Base-by-base conservation (phyloP, 176 grass and related monocot species). In the Juncus inflexus region DNA sequence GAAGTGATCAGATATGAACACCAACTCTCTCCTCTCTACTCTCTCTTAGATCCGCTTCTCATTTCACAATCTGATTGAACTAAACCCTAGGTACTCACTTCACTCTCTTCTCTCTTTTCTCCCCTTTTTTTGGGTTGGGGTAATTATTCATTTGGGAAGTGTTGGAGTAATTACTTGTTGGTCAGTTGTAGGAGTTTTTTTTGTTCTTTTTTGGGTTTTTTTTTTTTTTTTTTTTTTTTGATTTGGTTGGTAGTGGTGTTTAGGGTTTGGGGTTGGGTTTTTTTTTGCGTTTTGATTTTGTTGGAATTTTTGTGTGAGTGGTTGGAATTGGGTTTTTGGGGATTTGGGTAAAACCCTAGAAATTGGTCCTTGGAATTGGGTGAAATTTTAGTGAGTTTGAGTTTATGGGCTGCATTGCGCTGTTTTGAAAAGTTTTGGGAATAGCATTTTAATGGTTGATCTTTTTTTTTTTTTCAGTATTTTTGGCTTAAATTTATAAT, bases 261-360 rank as follows among this genome's bases (percentile, higher is more conserved):
- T 47, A 12, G 35, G 67, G 12, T 42, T 58, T 12, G 8, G 36
- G 40, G 0, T 36, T 53, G 15, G 40, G 37, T 42, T 16, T 42
- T 42, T 57, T 59, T 12, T 43, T 57, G 45, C 19, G 0, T 28
- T 43, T 71, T 42, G 39, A 15, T 71, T 58, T 55, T 47, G 38
- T 40, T 28, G 51, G 35, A 47, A 71, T 71, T 60, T n/a, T 52
- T 10, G 38, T 11, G 67, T 45, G 10, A 19, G 3, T 35, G 2
- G n/a, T 45, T 11, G 53, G 35, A 47, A 71, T 71, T 60, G 40
- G 1, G 65, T 40, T 6, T 50, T 71, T 37, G 45, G 54, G n/a
- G 4, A 4, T 57, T 58, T 28, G 19, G 35, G 53, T 57, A 57
- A 70, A 70, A 42, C 52, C 54, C 51, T 69, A 55, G 66, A 55